These are phyloP conservation scores for Euphrasia confusa DNA, from an alignment of 257 asterid species.

Conservation along the genomic window DNA sequence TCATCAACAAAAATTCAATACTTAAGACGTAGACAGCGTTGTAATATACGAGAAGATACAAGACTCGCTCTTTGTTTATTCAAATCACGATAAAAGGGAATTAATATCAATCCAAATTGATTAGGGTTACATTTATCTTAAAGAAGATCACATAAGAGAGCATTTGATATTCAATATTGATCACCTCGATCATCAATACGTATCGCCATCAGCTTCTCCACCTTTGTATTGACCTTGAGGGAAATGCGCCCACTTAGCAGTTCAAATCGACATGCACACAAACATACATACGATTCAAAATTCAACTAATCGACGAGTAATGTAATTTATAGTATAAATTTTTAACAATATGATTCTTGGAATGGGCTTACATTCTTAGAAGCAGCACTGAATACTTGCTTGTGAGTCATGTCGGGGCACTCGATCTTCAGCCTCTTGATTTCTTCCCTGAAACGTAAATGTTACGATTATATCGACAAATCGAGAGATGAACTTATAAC, in stretches of 20 bases:
- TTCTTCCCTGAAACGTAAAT: slow-evolving; percentile 43
- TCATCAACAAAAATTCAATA: not conserved
- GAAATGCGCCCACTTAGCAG: slow-evolving; percentile 64
- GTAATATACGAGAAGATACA: too few species aligned
- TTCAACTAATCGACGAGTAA: not conserved
- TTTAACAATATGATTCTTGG: not conserved
- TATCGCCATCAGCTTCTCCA: slow-evolving; percentile 29
- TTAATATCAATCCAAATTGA: not conserved
- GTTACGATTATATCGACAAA: not conserved
- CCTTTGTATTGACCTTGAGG: slow-evolving; percentile 42
- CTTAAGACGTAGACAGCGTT: not conserved
- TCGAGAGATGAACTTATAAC: too few species aligned
- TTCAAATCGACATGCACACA: slow-evolving; percentile 8
- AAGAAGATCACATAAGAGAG: not conserved
- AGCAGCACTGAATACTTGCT: slow-evolving; percentile 86
- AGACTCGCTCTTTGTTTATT: not conserved
- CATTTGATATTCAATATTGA: slow-evolving; percentile 7
- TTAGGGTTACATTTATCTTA: not conserved
- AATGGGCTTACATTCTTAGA: slow-evolving; percentile 64
- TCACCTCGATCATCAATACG: slow-evolving; percentile 24
- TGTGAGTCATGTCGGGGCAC: slow-evolving; percentile 69
- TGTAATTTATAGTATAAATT: not conserved
- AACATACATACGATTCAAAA: not conserved
- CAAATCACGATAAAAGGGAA: too few species aligned
- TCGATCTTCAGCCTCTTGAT: slow-evolving; percentile 65